A percentile compares a stretch with the other conserved stretches of the same genome.
Conservation (phyloP, 306 rosid species). For the Quercus engelmannii region DNA sequence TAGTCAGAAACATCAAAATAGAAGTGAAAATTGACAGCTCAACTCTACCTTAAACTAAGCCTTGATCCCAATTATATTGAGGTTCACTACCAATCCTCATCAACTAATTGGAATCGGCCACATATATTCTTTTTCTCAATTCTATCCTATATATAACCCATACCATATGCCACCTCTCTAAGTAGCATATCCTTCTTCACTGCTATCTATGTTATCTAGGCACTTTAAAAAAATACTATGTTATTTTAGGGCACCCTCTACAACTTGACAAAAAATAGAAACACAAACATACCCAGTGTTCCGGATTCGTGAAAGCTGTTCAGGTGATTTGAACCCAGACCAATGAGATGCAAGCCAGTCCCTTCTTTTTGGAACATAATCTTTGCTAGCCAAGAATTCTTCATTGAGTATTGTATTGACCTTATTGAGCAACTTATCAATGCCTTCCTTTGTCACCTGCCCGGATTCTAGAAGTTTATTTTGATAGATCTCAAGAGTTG, state of each 20-base stretch:
- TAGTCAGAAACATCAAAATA: neutral
- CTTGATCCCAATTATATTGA: too few species aligned
- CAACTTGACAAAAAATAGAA: constrained; percentile 5
- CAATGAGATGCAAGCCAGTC: constrained; percentile 99
- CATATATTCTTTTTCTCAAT: too few species aligned
- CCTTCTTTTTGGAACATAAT: constrained; percentile 79
- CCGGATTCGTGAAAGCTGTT: constrained; percentile 85
- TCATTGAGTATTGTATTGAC: constrained; percentile 74
- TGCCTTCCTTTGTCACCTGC: constrained; percentile 60
- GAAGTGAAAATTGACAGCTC: neutral
- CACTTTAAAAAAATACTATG: too few species aligned
- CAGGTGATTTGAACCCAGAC: constrained; percentile 95
- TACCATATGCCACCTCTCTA: too few species aligned
- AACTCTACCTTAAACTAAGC: too few species aligned
- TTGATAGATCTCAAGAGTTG: constrained; percentile 82
- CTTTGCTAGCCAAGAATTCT: constrained; percentile 90
- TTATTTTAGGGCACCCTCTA: too few species aligned
- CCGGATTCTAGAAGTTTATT: constrained; percentile 80
- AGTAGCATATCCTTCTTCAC: too few species aligned
- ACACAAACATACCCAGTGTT: constrained; percentile 74
- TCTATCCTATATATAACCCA: too few species aligned
- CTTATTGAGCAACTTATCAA: constrained; percentile 62
- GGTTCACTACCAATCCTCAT: too few species aligned
- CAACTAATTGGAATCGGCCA: too few species aligned
- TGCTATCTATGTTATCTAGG: too few species aligned